Evolutionary conservation across 1,284 basidiomycete species (phyloP), one percentile per base, ranked within the genome.

Genomic region (Microbotryum scabiosae): DNA sequence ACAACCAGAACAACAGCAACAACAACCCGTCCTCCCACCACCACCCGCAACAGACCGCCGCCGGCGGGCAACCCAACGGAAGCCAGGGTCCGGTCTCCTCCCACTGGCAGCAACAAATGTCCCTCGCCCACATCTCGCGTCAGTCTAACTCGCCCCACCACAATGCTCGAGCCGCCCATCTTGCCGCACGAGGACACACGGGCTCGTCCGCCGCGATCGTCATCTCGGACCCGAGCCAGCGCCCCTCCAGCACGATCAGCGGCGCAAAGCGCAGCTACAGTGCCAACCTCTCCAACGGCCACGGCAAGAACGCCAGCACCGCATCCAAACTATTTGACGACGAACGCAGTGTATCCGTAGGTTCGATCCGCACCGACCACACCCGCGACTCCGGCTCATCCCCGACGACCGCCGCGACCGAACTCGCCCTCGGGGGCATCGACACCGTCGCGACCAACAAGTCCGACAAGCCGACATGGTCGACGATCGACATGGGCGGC

Each of bases 401-500:
- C 16, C 62, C 65, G 9, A 52, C 30, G 9, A 43, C 60, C 8
- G 55, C 59, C 2, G 49, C 47, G 23, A 25, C 53, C 25, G 8
- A 41, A 28, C 41, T 43, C n/a, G 16, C 20, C 18, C 36, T 43
- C n/a, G 52, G 21, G 21, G 46, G 14, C 4, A 18, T 41, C 36
- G 36, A 41, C 14, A 41, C 36, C 0, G 36, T 41, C 14, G 36
- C 45, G 47, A 41, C 43, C 44, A 72, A 72, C 32, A 72, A 73
- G 50, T 61, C 55, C 56, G 65, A 70, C 49, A 69, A 70, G 45
- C 73, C 76, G 62, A 74, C 84, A 1, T 99, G 94, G 93, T 87
- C 80, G 32, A 90, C 90, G 16, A 80, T 99, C 61, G 94, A 99
- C 76, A 91, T 99, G 84, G 94, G 96, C 60, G 94, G 94, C 5